A percentile compares a stretch with the other conserved stretches of the same genome.
Evolutionary conservation across 2,329 filamentous ascomycete genomes (phyloP).

Genomic region (Thielaviopsis ethacetica): DNA sequence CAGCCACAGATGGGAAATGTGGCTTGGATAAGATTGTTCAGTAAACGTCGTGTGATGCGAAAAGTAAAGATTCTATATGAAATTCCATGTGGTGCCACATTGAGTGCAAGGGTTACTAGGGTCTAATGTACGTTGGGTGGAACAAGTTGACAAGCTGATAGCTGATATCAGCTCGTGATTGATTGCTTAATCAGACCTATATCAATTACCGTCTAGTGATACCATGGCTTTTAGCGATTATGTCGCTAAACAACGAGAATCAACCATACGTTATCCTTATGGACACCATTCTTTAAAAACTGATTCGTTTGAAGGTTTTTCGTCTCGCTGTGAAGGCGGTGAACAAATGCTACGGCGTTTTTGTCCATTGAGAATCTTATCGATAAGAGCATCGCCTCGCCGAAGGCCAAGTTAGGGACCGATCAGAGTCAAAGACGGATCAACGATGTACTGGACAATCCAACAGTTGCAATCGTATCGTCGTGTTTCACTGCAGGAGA

Average conservation of each 20-base stretch:
- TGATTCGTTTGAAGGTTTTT: background rate
- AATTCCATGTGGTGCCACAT: background rate
- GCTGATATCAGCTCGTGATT: no score
- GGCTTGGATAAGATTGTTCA: background rate
- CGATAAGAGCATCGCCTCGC: background rate
- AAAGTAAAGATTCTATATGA: background rate
- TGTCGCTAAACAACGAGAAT: no score
- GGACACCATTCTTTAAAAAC: background rate
- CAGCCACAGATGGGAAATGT: background rate
- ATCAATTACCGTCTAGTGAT: no score
- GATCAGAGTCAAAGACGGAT: no score
- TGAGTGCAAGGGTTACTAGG: background rate
- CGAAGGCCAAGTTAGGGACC: no score
- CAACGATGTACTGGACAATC: no score
- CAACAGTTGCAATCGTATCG: no score
- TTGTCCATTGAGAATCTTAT: background rate
- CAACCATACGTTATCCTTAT: background rate
- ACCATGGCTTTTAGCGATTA: no score
- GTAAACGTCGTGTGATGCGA: background rate
- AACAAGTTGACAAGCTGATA: background rate
- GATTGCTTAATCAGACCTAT: background rate
- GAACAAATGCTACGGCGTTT: background rate
- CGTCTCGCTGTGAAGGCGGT: background rate
- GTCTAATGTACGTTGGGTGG: background rate
- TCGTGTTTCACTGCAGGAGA: no score